These are phyloP conservation scores for Ophiocordyceps camponoti-saundersi DNA, from an alignment of 2,329 filamentous ascomycete genomes.

Conservation along the genomic window DNA sequence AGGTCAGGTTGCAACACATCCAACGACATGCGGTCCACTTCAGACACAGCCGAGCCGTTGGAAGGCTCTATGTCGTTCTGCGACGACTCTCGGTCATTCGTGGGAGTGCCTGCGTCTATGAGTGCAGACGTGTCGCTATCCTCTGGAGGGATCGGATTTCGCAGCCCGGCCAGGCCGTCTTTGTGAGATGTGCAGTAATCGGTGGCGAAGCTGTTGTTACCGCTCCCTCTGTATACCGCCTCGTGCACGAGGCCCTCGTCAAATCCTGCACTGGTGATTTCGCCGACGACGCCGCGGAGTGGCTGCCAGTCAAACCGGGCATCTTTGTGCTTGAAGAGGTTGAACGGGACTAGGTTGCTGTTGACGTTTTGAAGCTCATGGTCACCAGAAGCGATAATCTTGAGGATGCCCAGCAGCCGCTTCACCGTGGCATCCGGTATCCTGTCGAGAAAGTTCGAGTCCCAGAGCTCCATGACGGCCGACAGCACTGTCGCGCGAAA, in stretches of 20 bases:
- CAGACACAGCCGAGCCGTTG: constrained; percentile 8
- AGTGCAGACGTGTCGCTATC: constrained; percentile 29
- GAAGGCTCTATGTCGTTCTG: constrained; percentile 7
- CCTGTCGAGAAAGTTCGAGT: constrained; percentile 68
- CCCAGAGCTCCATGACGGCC: constrained; percentile 64
- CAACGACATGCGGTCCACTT: constrained; percentile 20
- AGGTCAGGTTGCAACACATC: constrained; percentile 13
- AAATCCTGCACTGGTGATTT: constrained; percentile 15
- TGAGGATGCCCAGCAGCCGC: constrained; percentile 68
- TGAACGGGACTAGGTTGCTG: constrained; percentile 26
- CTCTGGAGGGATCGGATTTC: constrained; percentile 48
- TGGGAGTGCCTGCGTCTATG: constrained; percentile 6
- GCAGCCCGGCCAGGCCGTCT: constrained; percentile 36
- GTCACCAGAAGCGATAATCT: constrained; percentile 61
- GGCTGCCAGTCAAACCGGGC: constrained; percentile 29
- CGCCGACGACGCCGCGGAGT: constrained; percentile 12
- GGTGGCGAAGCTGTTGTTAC: constrained; percentile 37
- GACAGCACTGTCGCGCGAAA: constrained; percentile 67
- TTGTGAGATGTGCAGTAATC: constrained; percentile 61
- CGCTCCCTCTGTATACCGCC: constrained; percentile 69
- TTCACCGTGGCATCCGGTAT: constrained; percentile 61
- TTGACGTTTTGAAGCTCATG: constrained; percentile 47
- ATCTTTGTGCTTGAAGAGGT: constrained; percentile 25
- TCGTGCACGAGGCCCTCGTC: constrained; percentile 53
- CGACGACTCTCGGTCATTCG: constrained; percentile 8